Evolutionary conservation across 2,329 filamentous ascomycete genomes (phyloP), one percentile per base, ranked within the genome.

Genomic region (Penicillium olsonii): DNA sequence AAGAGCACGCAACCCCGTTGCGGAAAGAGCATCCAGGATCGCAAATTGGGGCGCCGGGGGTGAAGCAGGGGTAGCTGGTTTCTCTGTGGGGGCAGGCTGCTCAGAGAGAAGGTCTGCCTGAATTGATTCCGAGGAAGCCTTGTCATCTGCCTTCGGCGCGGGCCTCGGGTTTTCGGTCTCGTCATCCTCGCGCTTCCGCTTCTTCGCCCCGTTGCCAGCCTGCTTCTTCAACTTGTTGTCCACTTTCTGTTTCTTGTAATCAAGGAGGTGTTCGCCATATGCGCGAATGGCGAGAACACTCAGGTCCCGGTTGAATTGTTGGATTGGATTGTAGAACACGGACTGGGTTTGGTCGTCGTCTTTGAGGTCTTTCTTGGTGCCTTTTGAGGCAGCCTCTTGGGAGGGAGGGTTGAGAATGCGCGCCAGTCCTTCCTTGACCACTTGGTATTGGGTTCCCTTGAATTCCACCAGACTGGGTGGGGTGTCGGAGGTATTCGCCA

Each of bases 301-400:
- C 57, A 99, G 74, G 68, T 99, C 94, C 39, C 95, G 87, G 72
- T 99, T 99, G 78, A 97, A 99, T 68, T 99, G 94, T 68, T 99
- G 94, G 46, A 99, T 96, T 0, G 94, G 92, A 63, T 99, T 99
- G 80, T 99, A 99, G 67, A 99, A 99, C 48, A 99, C 95, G 27
- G 79, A 77, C 62, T 92, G 87, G 60, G 85, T 82, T 33, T 84
- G 78, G 60, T 84, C 79, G 43, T 85, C 81, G 51, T 80, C 75
- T 48, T 70, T 70, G 22, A 70, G 59, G 52, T 73, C 67, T 33
- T 59, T 66, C 53, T 76, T 77, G 38, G 75, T 74, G 19, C 72
- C 67, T 53, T 76, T 73, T 1, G 63, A 52, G 52, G 66, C 65
- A 35, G 70, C 42, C 54, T 70, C 68, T 58, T 70, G 80, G 66